Evolutionary conservation across 1,284 basidiomycete genomes (phyloP).

Genomic region (Papiliotrema flavescens): DNA sequence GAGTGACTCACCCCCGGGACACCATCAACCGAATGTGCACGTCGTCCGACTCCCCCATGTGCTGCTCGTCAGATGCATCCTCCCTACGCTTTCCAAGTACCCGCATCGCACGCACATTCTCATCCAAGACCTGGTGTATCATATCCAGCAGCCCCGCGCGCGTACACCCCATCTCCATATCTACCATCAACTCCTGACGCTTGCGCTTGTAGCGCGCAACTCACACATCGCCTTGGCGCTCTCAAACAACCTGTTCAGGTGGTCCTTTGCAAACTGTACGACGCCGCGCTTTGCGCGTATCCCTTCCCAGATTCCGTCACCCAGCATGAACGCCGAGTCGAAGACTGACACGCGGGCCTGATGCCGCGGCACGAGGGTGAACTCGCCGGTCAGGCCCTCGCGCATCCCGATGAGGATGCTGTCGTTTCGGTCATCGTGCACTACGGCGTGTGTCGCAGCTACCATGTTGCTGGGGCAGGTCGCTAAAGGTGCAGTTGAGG

Average conservation of each 20-base stretch:
- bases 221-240: conserved; percentile 8
- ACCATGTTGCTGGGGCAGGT: no score
- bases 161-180: conserved; percentile 5
- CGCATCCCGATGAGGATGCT: conserved; percentile 7
- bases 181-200: neutral
- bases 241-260: conserved; percentile 6
- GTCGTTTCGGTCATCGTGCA: conserved; percentile 1
- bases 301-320: conserved; percentile 6
- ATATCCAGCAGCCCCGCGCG: neutral
- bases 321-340: conserved; percentile 9
- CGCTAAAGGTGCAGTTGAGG: no score
- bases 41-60: conserved; percentile 1
- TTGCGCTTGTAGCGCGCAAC: neutral
- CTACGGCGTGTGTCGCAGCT: conserved; percentile 3
- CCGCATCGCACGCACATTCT: neutral
- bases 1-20: neutral
- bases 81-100: no score
- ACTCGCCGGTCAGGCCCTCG: conserved; percentile 5
- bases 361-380: conserved; percentile 2
- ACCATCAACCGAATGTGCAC: conserved; percentile 4
- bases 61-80: neutral
- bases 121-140: conserved; percentile 1
- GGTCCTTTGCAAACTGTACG: conserved; percentile 7
- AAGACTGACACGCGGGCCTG: conserved; percentile 4
- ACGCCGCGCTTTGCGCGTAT: conserved; percentile 3